phyloP scores from a whole-genome alignment of 2,329 filamentous ascomycete genomes.

The Cytospora chrysosperma region DNA sequence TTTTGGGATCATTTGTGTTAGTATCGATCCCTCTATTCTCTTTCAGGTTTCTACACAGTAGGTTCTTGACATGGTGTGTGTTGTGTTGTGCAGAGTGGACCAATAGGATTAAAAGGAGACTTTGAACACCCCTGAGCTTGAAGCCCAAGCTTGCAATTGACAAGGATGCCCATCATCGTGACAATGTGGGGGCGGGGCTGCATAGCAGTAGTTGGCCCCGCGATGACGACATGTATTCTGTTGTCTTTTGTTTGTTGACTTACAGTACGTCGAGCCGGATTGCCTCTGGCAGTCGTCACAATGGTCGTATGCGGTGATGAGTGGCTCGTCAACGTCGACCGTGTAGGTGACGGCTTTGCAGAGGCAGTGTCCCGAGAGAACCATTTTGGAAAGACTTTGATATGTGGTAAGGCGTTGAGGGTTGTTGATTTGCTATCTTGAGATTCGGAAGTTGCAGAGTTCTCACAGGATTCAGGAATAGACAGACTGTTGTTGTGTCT shows the following conservation, averaged over 20 bases:
- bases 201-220: background rate
- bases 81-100: no score
- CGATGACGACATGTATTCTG: constrained; percentile 4
- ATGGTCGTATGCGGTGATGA: constrained; percentile 65
- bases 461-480: background rate
- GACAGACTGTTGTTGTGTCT: no score
- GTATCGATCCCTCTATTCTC: background rate
- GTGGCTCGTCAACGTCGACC: constrained; percentile 49
- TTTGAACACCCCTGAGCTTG: background rate
- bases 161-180: background rate
- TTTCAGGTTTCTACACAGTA: no score
- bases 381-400: constrained; percentile 49
- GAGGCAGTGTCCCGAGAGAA: constrained; percentile 68
- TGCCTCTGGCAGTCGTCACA: constrained; percentile 73
- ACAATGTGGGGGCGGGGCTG: constrained; percentile 20
- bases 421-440: no score
- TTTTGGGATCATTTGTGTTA: background rate
- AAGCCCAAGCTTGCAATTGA: no score
- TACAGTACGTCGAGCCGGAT: constrained; percentile 67
- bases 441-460: background rate
- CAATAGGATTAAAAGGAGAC: no score
- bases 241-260: constrained; percentile 27
- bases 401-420: no score
- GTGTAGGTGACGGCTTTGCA: constrained; percentile 72
- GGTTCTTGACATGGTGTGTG: no score